Evolutionary conservation across 306 rosid genomes (phyloP).

Genomic region (Herpetospermum pedunculosum): DNA sequence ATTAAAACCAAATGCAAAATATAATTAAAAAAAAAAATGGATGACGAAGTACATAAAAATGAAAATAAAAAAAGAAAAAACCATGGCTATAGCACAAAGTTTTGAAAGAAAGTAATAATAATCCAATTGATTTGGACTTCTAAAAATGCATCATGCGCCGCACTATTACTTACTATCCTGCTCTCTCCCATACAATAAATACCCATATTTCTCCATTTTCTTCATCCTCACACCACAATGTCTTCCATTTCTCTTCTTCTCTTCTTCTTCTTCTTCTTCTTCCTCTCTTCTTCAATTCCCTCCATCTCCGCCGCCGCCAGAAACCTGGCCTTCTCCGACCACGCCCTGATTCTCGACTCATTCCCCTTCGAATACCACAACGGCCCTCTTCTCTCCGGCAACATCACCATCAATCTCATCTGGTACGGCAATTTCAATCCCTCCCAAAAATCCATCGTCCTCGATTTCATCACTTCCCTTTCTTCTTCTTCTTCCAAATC

Average conservation of each 20-base stretch:
- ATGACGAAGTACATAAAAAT: too few relatives aligned
- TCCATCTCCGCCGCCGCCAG: conserved; percentile 33
- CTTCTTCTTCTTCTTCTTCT: not conserved
- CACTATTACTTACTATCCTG: not conserved
- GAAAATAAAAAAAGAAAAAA: too few relatives aligned
- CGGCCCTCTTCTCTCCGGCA: conserved; percentile 51
- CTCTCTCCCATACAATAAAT: not conserved
- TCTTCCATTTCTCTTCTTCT: conserved; percentile 15
- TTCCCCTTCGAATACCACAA: conserved; percentile 57
- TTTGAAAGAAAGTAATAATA: too few relatives aligned
- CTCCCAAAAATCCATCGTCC: conserved; percentile 42
- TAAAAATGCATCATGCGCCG: not conserved
- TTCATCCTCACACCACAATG: conserved; percentile 7
- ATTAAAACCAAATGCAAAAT: too few relatives aligned
- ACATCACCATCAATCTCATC: conserved; percentile 43
- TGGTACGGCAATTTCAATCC: conserved; percentile 72
- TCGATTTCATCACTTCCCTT: conserved; percentile 55
- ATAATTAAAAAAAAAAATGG: too few relatives aligned
- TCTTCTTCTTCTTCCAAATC: conserved; percentile 20
- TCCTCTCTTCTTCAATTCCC: conserved; percentile 20
- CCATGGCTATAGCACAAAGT: too few relatives aligned
- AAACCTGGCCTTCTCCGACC: conserved; percentile 1
- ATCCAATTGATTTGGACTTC: too few relatives aligned
- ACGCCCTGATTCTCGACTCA: not conserved
- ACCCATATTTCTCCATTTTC: not conserved